Evolutionary conservation across 78 protist genomes (phyloP).

Genomic region (Isochrysis galbana): DNA sequence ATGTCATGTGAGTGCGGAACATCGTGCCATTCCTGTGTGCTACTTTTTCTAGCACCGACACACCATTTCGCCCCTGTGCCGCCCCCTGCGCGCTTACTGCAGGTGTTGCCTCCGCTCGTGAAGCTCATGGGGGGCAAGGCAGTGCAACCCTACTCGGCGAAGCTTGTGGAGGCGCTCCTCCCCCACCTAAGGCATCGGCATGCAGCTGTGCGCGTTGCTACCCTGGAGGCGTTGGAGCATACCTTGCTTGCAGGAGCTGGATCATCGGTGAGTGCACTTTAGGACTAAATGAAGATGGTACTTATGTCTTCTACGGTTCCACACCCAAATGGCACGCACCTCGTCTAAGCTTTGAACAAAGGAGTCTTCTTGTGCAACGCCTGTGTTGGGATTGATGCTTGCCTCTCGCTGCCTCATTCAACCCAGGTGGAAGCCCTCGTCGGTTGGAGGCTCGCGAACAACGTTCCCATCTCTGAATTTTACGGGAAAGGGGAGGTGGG

Average conservation of each 20-base stretch:
- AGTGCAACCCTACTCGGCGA: not conserved
- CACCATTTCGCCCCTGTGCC: too few relatives aligned
- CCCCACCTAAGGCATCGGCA: slow-evolving; percentile 3
- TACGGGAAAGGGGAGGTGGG: slow-evolving; percentile 29
- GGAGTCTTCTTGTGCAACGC: too few relatives aligned
- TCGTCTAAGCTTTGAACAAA: too few relatives aligned
- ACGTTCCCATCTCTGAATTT: not conserved
- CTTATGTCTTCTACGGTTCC: not conserved
- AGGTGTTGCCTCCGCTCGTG: not conserved
- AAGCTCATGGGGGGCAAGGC: not conserved
- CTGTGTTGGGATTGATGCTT: too few relatives aligned
- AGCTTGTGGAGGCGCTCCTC: not conserved
- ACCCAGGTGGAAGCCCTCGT: slow-evolving; percentile 1
- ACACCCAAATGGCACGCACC: not conserved
- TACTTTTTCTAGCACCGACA: too few relatives aligned
- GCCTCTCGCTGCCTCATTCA: too few relatives aligned
- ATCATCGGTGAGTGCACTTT: too few relatives aligned
- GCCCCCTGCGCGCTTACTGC: too few relatives aligned
- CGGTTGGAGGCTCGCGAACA: not conserved
- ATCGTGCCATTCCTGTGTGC: too few relatives aligned
- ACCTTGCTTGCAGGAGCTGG: not conserved
- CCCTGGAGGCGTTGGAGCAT: not conserved
- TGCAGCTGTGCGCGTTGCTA: not conserved
- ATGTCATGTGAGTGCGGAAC: too few relatives aligned
- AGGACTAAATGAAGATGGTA: too few relatives aligned